phyloP scores from a whole-genome alignment of 2,329 filamentous ascomycete species.

The Aspergillus japonicus region DNA sequence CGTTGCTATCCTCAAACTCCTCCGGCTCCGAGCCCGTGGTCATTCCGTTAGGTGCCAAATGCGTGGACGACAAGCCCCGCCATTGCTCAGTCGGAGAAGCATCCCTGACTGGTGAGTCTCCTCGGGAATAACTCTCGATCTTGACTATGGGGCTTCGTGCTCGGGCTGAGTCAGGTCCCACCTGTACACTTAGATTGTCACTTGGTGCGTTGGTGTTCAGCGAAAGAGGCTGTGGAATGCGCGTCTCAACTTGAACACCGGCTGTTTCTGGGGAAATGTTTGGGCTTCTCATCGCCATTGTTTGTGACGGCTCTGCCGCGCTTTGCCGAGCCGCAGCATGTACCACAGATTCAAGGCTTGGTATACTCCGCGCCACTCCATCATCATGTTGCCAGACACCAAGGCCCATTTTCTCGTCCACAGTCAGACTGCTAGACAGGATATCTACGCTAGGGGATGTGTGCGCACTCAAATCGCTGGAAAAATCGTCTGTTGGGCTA shows the following conservation, averaged over 20 bases:
- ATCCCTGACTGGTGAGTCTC: constrained; percentile 44
- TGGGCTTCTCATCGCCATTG: constrained; percentile 27
- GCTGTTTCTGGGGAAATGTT: constrained; percentile 29
- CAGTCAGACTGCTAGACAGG: constrained; percentile 20
- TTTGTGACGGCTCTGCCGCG: constrained; percentile 16
- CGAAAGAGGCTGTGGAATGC: constrained; percentile 23
- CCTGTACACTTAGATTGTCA: constrained; percentile 25
- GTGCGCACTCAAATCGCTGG: constrained; percentile 30
- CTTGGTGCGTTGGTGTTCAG: constrained; percentile 26
- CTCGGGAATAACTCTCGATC: constrained; percentile 43
- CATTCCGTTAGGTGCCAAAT: constrained; percentile 36
- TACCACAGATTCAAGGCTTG: background rate
- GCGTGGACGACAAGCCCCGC: constrained; percentile 34
- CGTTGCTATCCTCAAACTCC: constrained; percentile 19
- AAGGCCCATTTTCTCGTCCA: constrained; percentile 19
- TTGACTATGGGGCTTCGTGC: constrained; percentile 47
- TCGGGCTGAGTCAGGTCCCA: constrained; percentile 22
- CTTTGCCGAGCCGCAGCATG: constrained; percentile 6
- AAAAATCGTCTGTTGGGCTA: constrained; percentile 30
- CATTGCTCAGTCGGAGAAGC: constrained; percentile 24
- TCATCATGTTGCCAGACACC: constrained; percentile 13
- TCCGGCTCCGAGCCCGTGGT: constrained; percentile 31
- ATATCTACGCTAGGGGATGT: constrained; percentile 26
- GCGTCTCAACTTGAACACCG: constrained; percentile 11
- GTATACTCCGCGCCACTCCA: constrained; percentile 4